phyloP scores from a whole-genome alignment of 2,329 filamentous ascomycete species.

The Zymoseptoria pseudotritici region DNA sequence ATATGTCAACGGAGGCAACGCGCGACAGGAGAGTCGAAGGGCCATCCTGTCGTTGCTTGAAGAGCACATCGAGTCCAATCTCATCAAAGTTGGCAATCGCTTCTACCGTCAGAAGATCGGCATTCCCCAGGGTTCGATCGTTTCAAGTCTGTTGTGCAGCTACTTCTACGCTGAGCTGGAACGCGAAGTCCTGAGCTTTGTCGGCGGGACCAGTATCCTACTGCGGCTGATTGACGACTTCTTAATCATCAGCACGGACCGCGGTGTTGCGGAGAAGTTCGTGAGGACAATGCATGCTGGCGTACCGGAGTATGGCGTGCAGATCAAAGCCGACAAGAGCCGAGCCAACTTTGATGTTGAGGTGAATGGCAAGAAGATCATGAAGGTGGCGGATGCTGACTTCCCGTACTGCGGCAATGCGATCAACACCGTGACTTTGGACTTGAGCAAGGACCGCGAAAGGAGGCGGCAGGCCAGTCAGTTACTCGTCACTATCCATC shows the following conservation, averaged over 20 bases:
- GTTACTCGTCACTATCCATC: conserved; percentile 19
- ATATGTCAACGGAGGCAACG: conserved; percentile 64
- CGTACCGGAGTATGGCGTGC: conserved; percentile 70
- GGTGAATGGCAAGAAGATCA: conserved; percentile 48
- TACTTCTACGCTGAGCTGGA: conserved; percentile 94
- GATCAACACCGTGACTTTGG: conserved; percentile 67
- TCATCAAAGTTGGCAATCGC: conserved; percentile 81
- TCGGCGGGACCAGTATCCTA: conserved; percentile 54
- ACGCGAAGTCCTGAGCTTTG: conserved; percentile 58
- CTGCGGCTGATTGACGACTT: conserved; percentile 89
- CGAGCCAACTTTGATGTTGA: conserved; percentile 71
- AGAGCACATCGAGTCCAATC: conserved; percentile 75
- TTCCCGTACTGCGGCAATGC: conserved; percentile 87
- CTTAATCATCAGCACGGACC: conserved; percentile 70
- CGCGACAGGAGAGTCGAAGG: conserved; percentile 49
- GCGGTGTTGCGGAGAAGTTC: conserved; percentile 61
- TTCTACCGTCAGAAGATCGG: conserved; percentile 81
- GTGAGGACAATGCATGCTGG: conserved; percentile 73
- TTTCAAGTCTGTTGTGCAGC: conserved; percentile 84
- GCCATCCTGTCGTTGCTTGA: conserved; percentile 62
- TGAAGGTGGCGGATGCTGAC: conserved; percentile 34
- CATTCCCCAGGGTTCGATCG: conserved; percentile 85
- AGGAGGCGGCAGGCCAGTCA: conserved; percentile 46
- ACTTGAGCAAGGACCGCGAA: conserved; percentile 62
- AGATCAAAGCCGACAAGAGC: conserved; percentile 69